These are phyloP conservation scores for Suillus hirtellus DNA, from an alignment of 768 basidiomycete species.

Conservation along the genomic window DNA sequence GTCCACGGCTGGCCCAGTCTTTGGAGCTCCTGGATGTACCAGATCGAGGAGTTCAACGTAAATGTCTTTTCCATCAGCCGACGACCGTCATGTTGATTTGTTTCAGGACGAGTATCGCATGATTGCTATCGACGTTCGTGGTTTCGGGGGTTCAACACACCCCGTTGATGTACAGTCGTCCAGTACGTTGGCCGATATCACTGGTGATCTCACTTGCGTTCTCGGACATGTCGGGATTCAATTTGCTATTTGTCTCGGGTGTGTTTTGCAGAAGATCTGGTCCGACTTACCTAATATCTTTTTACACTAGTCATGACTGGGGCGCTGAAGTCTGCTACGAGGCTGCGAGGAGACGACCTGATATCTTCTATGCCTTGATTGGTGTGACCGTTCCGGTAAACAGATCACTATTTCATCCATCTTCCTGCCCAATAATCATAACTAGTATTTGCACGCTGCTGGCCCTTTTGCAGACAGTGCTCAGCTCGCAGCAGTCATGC, in stretches of 20 bases:
- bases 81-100: neutral
- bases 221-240: conserved; percentile 49
- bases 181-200: conserved; percentile 59
- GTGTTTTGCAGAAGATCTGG: conserved; percentile 12
- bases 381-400: conserved; percentile 63
- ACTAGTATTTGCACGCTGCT: conserved; percentile 60
- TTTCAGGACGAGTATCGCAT: conserved; percentile 60
- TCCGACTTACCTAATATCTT: neutral
- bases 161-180: conserved; percentile 62
- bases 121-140: conserved; percentile 66
- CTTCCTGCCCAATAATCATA: neutral
- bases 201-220: conserved; percentile 64
- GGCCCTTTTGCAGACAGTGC: conserved; percentile 49
- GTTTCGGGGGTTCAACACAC: conserved; percentile 68
- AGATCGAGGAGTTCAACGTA: conserved; percentile 68
- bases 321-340: conserved; percentile 69
- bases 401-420: neutral
- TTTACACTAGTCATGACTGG: conserved; percentile 66
- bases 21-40: conserved; percentile 75
- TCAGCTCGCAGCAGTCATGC: conserved; percentile 40
- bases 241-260: conserved; percentile 67
- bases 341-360: conserved; percentile 66
- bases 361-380: conserved; percentile 58
- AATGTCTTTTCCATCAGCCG: neutral
- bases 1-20: conserved; percentile 84